Evolutionary conservation across 2,329 filamentous ascomycete species (phyloP), one percentile per base, ranked within the genome.

Genomic region (Diaporthe vaccinii): DNA sequence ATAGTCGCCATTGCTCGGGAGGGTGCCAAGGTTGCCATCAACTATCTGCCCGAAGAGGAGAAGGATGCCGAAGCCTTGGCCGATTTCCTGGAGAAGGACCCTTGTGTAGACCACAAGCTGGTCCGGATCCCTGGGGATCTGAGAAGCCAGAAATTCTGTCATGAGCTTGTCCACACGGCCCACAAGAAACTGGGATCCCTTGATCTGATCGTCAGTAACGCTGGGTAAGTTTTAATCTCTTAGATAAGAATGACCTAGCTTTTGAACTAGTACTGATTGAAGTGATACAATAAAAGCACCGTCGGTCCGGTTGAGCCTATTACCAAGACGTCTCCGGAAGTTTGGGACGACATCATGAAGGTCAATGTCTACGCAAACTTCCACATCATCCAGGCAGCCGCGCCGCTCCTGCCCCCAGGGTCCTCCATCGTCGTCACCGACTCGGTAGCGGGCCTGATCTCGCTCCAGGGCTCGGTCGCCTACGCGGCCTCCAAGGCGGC

Each of bases 11-110:
- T 68, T 10, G 65, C 65, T 2, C 34, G 65, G 9, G 65, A 68
- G 34, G 65, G 65, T 2, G 65, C 46, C 65, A 68, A 55, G 8
- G 65, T 68, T 8, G 65, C 65, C 22, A 68, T 68, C 9, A 68
- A 68, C 15, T 68, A 68, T 46, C 65, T 68, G 6, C 65, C 65
- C 10, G 65, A 68, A 25, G 65, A 68, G 34, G 65, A 53, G 65
- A 34, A 34, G 4, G 65, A 68, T 10, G 65, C 65, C 2, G 7
- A 36, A 10, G 65, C 49, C n/a, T 15, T 68, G 6, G 46, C 31
- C 10, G 31, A 53, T 0, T 53, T 68, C 34, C 31, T 68, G 31
- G 8, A 17, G 0, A 53, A 68, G 46, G 65, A 68, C 46, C 14
- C 49, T 25, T 34, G 34, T 3, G 46, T 53, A 1, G 34, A 68